phyloP scores from a whole-genome alignment of 345 rosid species.

The Clausena lansium region DNA sequence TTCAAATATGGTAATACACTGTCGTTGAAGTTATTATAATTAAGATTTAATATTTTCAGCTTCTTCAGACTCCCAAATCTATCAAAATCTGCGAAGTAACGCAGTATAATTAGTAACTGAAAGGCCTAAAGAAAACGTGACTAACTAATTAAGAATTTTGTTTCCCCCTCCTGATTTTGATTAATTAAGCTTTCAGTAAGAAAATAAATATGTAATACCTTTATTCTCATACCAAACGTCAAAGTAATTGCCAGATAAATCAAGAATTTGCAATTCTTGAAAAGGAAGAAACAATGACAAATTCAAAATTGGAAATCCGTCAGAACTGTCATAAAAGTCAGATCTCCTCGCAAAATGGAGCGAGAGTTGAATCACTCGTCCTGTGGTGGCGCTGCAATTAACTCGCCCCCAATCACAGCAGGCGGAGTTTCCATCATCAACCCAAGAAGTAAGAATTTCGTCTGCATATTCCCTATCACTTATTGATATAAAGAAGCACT shows the following conservation, averaged over 20 bases:
- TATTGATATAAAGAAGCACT: not conserved
- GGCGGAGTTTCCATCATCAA: not conserved
- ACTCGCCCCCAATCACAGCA: conserved; percentile 15
- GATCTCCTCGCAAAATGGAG: not conserved
- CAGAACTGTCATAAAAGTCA: too few relatives aligned
- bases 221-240: not conserved
- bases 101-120: too few relatives aligned
- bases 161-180: too few relatives aligned
- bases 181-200: too few relatives aligned
- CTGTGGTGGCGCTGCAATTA: conserved; percentile 1
- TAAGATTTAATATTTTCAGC: not conserved
- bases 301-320: not conserved
- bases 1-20: not conserved
- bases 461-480: not conserved
- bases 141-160: too few relatives aligned
- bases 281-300: conserved; percentile 18
- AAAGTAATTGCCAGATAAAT: conserved; percentile 1
- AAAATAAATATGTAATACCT: not conserved
- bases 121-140: too few relatives aligned
- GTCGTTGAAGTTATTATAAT: not conserved
- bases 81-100: not conserved
- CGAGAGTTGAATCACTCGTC: not conserved
- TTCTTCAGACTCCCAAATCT: not conserved
- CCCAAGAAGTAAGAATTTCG: conserved; percentile 11
- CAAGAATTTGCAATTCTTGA: conserved; percentile 1